Evolutionary conservation across 257 asterid genomes (phyloP), one percentile per base, ranked within the genome.

Genomic region (Gentiana macrophylla): DNA sequence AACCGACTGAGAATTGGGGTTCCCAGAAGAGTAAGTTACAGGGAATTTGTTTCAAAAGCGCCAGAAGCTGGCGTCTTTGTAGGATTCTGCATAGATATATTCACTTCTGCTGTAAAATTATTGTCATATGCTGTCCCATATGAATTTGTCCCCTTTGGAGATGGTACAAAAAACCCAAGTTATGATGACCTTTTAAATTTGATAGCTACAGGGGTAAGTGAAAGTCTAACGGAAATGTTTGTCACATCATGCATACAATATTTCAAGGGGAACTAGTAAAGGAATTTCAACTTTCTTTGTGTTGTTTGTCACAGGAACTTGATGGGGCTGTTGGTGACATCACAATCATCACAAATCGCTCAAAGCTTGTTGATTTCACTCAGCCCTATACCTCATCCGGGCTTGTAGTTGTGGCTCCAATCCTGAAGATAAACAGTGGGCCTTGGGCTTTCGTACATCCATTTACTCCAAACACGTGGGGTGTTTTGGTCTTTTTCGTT

Each of bases 31-130:
- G 83, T 76, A 46, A 75, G 95, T 61, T 89, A 53, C 74, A 79
- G 65, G 58, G 86, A 81, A 9, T 80, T 84, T 61, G 81, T 63
- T 49, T 83, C 99, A 15, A 94, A 79, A 68, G 77, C 72, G 37
- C 70, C 77, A 4, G 91, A 82, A 37, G 74, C 83, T 32, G 79
- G 85, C 61, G 65, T 43, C 35, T 79, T 79, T 8, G 78, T 81
- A 71, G 99, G 99, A 53, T 88, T 88, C 68, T 85, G 97, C 70
- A 77, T 92, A 32, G 99, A 92, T 62, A 94, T 92, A 55, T 92
- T 92, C 67, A 61, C 70, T 6, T 85, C 99, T 63, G 99, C 99
- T 1, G 86, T 85, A 12, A 82, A 54, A 61, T 74, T 92, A 73
- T 72, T 92, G 73, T 94, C 97, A 0, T 92, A 92, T 64, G 94